Base-by-base conservation (phyloP, 768 basidiomycete genomes). In the Pleurotus tuber-regium region DNA sequence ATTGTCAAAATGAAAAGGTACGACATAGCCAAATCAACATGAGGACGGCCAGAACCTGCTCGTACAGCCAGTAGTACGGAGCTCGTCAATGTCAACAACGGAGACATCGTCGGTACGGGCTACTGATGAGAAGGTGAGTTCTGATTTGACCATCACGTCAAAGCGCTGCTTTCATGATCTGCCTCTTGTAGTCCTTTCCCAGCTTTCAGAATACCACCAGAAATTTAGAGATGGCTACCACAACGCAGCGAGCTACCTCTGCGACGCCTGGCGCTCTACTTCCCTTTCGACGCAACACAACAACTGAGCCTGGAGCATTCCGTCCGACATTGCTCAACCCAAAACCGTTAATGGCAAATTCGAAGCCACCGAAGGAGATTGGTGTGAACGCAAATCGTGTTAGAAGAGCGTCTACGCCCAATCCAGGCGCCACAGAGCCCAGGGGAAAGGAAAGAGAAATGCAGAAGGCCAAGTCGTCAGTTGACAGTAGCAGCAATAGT, bases 81-180 rank as follows among this genome's bases (percentile, higher is more conserved):
- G 30, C 46, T 48, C 25, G 46, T 48, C 29, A 14, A 48, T 48
- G 46, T 29, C 11, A 31, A 21, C 16, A 31, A 18, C 16, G 46
- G 46, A 26, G 31, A 30, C 21, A n/a, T 24, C 25, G 4, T 4
- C 29, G 12, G 28, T 14, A 26, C 46, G 14, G 18, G 46, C 28
- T 21, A 14, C 23, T 48, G 46, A 48, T 48, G 46, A 35, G 9
- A 48, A 18, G 21, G 46, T 48, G 31, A 48, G 46, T 48, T 33
- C 31, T 48, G 46, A 48, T 48, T 19, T 48, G 29, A 33, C 46
- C 31, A 35, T 48, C 46, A 48, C 31, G 46, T 35, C 46, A 35
- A 48, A n/a, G 46, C 46, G 46, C 46, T 33, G 30, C 35, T 31
- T 48, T 48, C 46, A 16, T 48, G 31, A 48, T 33, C 28, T 21